These are phyloP conservation scores for Amanita exitialis DNA, from an alignment of 768 basidiomycete genomes.

Conservation along the genomic window DNA sequence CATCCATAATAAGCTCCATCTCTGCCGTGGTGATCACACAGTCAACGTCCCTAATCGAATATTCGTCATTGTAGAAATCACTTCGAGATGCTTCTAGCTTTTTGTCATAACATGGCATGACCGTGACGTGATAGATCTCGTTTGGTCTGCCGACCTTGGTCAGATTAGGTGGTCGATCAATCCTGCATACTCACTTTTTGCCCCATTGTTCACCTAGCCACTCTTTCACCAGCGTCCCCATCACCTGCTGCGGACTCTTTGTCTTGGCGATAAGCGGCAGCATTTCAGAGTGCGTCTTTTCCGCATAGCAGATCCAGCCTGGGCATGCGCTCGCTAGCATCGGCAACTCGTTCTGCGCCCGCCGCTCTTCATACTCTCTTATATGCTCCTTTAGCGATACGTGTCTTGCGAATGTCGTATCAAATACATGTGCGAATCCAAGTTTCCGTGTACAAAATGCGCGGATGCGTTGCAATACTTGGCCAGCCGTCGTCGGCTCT, in stretches of 20 bases:
- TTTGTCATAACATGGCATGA: constrained; percentile 99
- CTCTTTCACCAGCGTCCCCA: constrained; percentile 88
- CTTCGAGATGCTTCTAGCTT: constrained; percentile 94
- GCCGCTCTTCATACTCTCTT: constrained; percentile 72
- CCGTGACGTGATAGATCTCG: constrained; percentile 89
- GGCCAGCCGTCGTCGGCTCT: constrained; percentile 27
- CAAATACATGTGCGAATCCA: constrained; percentile 78
- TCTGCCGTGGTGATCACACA: constrained; percentile 98
- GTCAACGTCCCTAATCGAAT: constrained; percentile 88
- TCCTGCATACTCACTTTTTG: constrained; percentile 43
- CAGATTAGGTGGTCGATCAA: background rate
- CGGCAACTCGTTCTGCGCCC: constrained; percentile 40
- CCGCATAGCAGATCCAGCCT: constrained; percentile 98
- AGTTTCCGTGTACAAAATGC: constrained; percentile 59
- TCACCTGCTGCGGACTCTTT: constrained; percentile 90
- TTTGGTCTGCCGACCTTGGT: constrained; percentile 45
- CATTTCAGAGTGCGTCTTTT: constrained; percentile 94
- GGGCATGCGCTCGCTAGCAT: constrained; percentile 97
- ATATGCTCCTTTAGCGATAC: constrained; percentile 75
- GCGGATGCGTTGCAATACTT: constrained; percentile 61
- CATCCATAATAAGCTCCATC: constrained; percentile 74
- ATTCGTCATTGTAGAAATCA: constrained; percentile 80
- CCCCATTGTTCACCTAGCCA: constrained; percentile 69
- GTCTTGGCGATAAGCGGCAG: constrained; percentile 81
- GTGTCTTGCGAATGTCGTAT: constrained; percentile 92